Percentiles rank a stretch among this genome's conserved stretches.
phyloP scores from a whole-genome alignment of 306 rosid species.

The cucumber (Cucumis sativus) region DNA sequence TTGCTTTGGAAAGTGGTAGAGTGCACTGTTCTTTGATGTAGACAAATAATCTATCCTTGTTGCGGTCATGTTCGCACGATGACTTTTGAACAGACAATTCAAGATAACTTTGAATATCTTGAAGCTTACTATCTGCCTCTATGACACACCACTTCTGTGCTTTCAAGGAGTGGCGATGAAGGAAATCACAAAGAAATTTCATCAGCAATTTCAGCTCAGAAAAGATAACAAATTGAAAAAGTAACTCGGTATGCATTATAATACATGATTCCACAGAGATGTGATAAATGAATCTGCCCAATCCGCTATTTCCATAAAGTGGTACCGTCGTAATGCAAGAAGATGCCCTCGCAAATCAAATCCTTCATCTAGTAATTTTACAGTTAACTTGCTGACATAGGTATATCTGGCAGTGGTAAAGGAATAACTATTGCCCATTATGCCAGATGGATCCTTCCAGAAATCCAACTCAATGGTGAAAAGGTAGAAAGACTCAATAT shows the following conservation, averaged over 20 bases:
- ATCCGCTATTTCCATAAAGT: conserved; percentile 90
- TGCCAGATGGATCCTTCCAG: not conserved
- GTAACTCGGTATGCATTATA: conserved; percentile 20
- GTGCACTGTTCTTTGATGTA: conserved; percentile 62
- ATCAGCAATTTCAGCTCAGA: conserved; percentile 2
- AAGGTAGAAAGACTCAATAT: no score
- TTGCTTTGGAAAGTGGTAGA: conserved; percentile 55
- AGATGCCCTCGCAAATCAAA: conserved; percentile 83
- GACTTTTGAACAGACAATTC: conserved; percentile 87
- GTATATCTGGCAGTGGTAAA: conserved; percentile 65
- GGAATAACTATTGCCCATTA: conserved; percentile 8
- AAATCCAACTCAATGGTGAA: no score
- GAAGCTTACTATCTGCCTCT: conserved; percentile 66
- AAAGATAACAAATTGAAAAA: conserved; percentile 11
- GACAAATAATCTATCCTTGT: conserved; percentile 75
- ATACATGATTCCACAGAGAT: conserved; percentile 85
- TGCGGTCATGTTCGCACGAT: conserved; percentile 59
- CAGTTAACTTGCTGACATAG: conserved; percentile 80
- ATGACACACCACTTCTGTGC: conserved; percentile 69
- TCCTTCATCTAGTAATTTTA: conserved; percentile 77
- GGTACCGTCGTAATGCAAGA: conserved; percentile 70
- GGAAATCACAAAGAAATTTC: not conserved
- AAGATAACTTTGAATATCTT: conserved; percentile 81
- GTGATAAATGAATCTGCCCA: conserved; percentile 95
- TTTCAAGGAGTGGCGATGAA: conserved; percentile 24